phyloP scores from a whole-genome alignment of 2,329 filamentous ascomycete genomes.

The Trichoderma sp. region DNA sequence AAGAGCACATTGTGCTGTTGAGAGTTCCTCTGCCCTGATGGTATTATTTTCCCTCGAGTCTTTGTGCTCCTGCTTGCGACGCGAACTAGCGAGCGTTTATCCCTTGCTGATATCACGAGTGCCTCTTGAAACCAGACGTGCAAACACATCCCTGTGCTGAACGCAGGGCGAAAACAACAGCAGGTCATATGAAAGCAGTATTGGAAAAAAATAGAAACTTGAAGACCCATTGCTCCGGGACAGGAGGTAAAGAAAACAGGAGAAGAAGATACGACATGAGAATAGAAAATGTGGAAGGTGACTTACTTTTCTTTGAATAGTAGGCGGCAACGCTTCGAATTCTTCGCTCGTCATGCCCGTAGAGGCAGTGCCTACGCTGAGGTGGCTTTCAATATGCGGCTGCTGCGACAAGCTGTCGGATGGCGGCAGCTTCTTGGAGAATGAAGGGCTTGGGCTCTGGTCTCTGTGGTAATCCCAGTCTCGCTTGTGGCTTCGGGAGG shows the following conservation, averaged over 20 bases:
- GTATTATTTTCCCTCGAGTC: not conserved
- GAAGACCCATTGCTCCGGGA: not conserved
- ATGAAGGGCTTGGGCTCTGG: constrained; percentile 24
- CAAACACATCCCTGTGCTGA: constrained; percentile 8
- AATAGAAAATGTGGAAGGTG: not conserved
- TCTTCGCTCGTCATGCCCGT: constrained; percentile 44
- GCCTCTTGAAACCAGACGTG: constrained; percentile 17
- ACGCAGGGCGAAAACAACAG: constrained; percentile 25
- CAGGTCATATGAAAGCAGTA: not conserved
- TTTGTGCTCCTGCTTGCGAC: constrained; percentile 1
- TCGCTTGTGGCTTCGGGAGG: constrained; percentile 35
- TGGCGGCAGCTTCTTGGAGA: constrained; percentile 32
- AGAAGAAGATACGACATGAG: constrained; percentile 27
- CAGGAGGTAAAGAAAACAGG: not conserved
- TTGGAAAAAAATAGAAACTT: not conserved
- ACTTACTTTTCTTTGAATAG: constrained; percentile 61
- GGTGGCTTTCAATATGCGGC: constrained; percentile 29
- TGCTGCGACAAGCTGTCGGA: constrained; percentile 33
- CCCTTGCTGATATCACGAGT: constrained; percentile 1
- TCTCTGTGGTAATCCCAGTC: constrained; percentile 27
- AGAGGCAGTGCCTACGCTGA: constrained; percentile 37
- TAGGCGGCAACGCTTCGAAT: constrained; percentile 58
- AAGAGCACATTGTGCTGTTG: constrained; percentile 18
- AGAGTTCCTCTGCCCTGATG: not conserved
- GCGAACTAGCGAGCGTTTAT: constrained; percentile 6